These are phyloP conservation scores for Volvox carteri DNA, from an alignment of 163 green algal genomes.

Conservation along the genomic window DNA sequence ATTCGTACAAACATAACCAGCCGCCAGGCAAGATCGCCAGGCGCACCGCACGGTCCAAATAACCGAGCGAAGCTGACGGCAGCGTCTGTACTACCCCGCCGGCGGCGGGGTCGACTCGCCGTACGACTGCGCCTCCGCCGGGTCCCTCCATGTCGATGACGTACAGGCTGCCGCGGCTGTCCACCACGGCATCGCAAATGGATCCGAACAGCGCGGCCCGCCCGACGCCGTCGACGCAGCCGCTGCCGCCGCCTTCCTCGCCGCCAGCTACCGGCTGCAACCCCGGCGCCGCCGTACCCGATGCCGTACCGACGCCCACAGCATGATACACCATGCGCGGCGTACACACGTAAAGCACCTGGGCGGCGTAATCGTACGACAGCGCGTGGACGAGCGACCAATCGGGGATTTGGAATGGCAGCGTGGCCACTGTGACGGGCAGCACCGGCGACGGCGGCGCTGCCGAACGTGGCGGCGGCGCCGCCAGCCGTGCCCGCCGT, in stretches of 20 bases:
- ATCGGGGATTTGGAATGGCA: slow-evolving; percentile 25
- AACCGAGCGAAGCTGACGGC: slow-evolving; percentile 4
- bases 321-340: slow-evolving; percentile 7
- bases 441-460: neutral
- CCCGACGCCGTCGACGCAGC: slow-evolving; percentile 1
- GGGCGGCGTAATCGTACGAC: slow-evolving; percentile 7
- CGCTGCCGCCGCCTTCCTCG: neutral
- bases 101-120: slow-evolving; percentile 2
- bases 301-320: neutral
- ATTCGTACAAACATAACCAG: slow-evolving; percentile 31
- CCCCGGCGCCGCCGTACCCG: neutral
- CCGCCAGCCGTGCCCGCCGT: neutral
- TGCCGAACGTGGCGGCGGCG: neutral
- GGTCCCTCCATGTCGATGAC: slow-evolving; percentile 31
- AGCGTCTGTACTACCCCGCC: slow-evolving; percentile 16
- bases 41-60: neutral
- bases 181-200: slow-evolving; percentile 34
- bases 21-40: slow-evolving; percentile 32
- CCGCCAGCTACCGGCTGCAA: neutral
- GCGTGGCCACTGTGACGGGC: neutral
- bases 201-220: slow-evolving; percentile 23
- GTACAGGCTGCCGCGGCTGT: slow-evolving; percentile 7
- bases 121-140: neutral
- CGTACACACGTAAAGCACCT: slow-evolving; percentile 34
- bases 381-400: slow-evolving; percentile 28